These are phyloP conservation scores for Comarum palustre DNA, from an alignment of 306 rosid genomes.

Conservation along the genomic window DNA sequence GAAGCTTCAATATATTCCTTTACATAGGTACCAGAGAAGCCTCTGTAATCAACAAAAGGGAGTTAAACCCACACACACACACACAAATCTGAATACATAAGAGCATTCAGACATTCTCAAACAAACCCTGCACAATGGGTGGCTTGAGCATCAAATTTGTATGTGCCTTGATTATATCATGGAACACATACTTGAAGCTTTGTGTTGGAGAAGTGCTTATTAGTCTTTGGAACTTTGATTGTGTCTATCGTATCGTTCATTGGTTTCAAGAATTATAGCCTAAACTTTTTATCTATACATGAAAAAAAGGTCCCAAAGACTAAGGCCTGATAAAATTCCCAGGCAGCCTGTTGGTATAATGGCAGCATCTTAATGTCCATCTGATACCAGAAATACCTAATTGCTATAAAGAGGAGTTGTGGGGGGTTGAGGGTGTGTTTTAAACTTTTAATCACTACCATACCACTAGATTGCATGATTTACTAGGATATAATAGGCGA, in stretches of 20 bases:
- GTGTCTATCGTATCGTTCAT: background rate
- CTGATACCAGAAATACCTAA: background rate
- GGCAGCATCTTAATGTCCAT: background rate
- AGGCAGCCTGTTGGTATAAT: background rate
- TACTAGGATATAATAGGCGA: background rate
- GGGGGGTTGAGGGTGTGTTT: background rate
- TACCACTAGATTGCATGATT: background rate
- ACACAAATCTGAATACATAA: background rate
- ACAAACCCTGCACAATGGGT: background rate
- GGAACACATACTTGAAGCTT: background rate
- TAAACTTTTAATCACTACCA: background rate
- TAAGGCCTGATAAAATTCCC: background rate
- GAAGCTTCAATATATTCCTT: slow-evolving; percentile 75
- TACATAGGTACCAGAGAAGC: slow-evolving; percentile 64
- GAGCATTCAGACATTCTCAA: background rate
- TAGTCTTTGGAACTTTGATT: background rate
- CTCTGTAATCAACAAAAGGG: slow-evolving; percentile 43
- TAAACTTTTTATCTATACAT: background rate
- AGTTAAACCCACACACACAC: slow-evolving; percentile 4
- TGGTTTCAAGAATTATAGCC: background rate
- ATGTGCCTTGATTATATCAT: background rate
- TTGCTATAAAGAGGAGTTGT: background rate
- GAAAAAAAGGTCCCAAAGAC: background rate
- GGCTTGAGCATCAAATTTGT: background rate
- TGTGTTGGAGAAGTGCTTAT: background rate